phyloP scores from a whole-genome alignment of 768 basidiomycete species.

The Trametes villosa region DNA sequence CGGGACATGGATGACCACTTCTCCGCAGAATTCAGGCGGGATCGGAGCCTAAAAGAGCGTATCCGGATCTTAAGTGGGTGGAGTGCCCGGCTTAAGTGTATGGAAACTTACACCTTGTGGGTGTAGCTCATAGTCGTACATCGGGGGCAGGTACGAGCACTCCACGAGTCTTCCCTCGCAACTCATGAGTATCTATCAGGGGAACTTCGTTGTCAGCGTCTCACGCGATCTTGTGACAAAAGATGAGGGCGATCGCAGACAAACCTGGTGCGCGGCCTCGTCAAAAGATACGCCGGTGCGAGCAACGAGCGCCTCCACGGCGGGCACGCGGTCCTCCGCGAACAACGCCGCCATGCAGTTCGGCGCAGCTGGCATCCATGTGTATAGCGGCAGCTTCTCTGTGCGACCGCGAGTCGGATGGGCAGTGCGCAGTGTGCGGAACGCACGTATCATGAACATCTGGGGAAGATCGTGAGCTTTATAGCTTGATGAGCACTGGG shows the following conservation, averaged over 20 bases:
- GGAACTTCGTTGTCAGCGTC: neutral
- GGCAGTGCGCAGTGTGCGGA: neutral
- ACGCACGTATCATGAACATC: slow-evolving; percentile 1
- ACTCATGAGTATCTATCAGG: neutral
- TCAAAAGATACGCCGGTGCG: slow-evolving; percentile 2
- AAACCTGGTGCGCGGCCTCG: neutral
- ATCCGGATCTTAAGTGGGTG: neutral
- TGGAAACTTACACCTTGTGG: neutral
- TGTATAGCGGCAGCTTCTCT: neutral
- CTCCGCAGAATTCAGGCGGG: neutral
- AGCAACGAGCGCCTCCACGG: neutral
- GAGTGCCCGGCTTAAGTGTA: neutral
- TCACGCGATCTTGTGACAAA: too few species aligned
- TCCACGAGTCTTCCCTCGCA: neutral
- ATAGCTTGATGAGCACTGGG: too few species aligned
- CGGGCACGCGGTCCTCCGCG: neutral
- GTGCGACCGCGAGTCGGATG: neutral
- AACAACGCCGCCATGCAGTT: neutral
- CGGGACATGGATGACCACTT: neutral
- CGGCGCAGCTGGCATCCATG: neutral
- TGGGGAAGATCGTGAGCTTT: too few species aligned
- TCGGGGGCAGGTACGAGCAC: neutral
- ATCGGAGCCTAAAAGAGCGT: neutral
- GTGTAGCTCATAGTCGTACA: slow-evolving; percentile 1
- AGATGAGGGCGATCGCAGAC: too few species aligned